Percentiles rank a stretch among this genome's conserved stretches.
phyloP scores from a whole-genome alignment of 208 protist species.

The Herpetomonas samuelpessoai region DNA sequence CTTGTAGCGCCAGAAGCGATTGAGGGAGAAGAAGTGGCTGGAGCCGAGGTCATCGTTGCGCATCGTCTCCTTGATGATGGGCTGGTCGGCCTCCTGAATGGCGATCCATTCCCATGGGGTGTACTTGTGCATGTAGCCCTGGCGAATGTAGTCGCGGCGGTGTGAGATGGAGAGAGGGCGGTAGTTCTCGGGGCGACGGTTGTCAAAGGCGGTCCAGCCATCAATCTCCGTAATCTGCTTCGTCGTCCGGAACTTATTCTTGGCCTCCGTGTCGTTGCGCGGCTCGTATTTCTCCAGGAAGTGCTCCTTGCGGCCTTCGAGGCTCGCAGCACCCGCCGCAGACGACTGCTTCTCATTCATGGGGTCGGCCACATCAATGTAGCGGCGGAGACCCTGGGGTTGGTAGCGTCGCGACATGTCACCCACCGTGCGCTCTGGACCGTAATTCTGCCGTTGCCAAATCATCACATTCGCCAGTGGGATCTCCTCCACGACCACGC shows the following conservation, averaged over 20 bases:
- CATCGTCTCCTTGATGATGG: constrained; percentile 78
- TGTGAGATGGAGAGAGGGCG: constrained; percentile 84
- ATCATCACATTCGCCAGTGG: constrained; percentile 73
- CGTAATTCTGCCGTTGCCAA: constrained; percentile 83
- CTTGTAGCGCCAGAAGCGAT: constrained; percentile 90
- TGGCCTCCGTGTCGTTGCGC: constrained; percentile 4
- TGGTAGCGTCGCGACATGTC: constrained; percentile 75
- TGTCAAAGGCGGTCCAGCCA: constrained; percentile 72
- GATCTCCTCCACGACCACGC: constrained; percentile 37
- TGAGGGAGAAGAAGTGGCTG: constrained; percentile 82
- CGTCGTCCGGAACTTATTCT: constrained; percentile 54
- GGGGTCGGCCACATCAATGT: constrained; percentile 84
- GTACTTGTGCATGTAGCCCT: constrained; percentile 83
- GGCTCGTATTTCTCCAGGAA: constrained; percentile 88
- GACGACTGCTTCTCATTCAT: constrained; percentile 38
- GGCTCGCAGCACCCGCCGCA: not conserved
- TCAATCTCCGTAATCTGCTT: constrained; percentile 90
- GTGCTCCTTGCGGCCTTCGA: constrained; percentile 36
- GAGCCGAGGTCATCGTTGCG: constrained; percentile 69
- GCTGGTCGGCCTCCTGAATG: constrained; percentile 88
- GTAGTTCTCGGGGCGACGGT: constrained; percentile 77
- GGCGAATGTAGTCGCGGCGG: constrained; percentile 80
- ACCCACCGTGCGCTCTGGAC: constrained; percentile 80
- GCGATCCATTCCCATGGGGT: constrained; percentile 92
- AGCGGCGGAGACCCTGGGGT: constrained; percentile 52